phyloP scores from a whole-genome alignment of 2,329 filamentous ascomycete species.

The Cladosporium sphaerospermum region DNA sequence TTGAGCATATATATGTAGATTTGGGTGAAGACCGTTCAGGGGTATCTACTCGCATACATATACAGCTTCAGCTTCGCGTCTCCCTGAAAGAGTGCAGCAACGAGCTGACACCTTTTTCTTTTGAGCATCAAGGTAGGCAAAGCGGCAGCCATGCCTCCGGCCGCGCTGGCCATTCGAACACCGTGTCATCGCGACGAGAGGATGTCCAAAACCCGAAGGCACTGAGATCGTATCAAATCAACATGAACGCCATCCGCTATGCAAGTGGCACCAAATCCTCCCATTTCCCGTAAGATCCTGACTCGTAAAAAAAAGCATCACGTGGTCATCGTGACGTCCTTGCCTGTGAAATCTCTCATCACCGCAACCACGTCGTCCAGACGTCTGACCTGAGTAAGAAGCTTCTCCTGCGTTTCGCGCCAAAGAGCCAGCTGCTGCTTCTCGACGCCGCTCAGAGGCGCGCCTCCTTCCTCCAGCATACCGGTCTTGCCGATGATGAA shows the following conservation, averaged over 20 bases:
- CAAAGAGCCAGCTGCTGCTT: conserved; percentile 61
- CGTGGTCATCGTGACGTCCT: conserved; percentile 16
- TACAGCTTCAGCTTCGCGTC: background rate
- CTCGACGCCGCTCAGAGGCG: conserved; percentile 46
- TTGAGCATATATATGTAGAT: too few relatives aligned
- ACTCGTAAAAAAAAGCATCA: background rate
- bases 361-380: conserved; percentile 81
- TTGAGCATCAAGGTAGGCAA: too few relatives aligned
- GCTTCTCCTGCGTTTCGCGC: conserved; percentile 58
- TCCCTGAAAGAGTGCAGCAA: too few relatives aligned
- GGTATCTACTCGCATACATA: conserved; percentile 4
- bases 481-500: conserved; percentile 13
- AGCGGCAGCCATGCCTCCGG: too few relatives aligned
- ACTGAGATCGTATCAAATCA: background rate
- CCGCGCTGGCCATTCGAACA: too few relatives aligned
- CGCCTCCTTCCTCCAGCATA: conserved; percentile 10
- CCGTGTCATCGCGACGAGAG: too few relatives aligned
- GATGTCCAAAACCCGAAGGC: too few relatives aligned
- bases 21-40: background rate
- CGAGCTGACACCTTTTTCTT: too few relatives aligned
- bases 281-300: conserved; percentile 6
- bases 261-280: background rate
- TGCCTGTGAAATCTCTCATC: conserved; percentile 57
- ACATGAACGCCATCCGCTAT: background rate
- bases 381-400: conserved; percentile 71